Base-by-base conservation (phyloP, 164 flowering plant species). In the Buxus sempervirens region DNA sequence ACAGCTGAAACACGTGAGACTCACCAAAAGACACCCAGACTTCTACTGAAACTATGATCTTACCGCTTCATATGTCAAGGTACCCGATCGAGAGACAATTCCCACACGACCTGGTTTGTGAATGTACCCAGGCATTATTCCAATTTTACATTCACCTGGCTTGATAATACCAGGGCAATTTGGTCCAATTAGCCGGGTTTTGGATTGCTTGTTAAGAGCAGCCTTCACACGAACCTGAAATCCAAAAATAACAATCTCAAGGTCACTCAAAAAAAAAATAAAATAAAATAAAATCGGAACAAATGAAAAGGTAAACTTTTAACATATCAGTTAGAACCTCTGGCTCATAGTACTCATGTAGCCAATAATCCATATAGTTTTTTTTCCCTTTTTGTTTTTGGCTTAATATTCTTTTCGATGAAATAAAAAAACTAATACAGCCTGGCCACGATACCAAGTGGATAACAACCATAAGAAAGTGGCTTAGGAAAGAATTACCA, bases 51-150 rank as follows among this genome's bases (percentile, higher is more conserved):
- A 68, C 60, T 27, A 56, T n/a, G 56, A 65, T 15, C 89, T 82
- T 79, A 95, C 99, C 75, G 99, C 99, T 86, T 95, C 99, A 84
- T 95, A 95, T 14, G 99, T 95, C 85, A 95, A 80, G 70, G 99
- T 95, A 57, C 99, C 99, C 65, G 99, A 95, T 48, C 99, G 86
- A 58, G 99, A 95, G 58, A 95, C 99, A 79, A 95, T 95, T 70
- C 99, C 97, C 2, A 95, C 64, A 58, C 97, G 92, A 5, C 99
- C 99, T 67, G 99, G 99, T 79, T 95, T 95, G 81, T 95, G 99
- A 69, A 95, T 95, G 80, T 95, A 95, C 5, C 99, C 97, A 62
- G 99, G 99, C 99, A 95, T 95, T 57, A 95, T 95, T 41, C 99
- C 99, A 65, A 95, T 88, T 70, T 95, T 95, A 79, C 99, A 95